Percentiles rank a stretch among this genome's conserved stretches.
Evolutionary conservation across 2,329 filamentous ascomycete genomes (phyloP).

Genomic region (Fusarium globosum): DNA sequence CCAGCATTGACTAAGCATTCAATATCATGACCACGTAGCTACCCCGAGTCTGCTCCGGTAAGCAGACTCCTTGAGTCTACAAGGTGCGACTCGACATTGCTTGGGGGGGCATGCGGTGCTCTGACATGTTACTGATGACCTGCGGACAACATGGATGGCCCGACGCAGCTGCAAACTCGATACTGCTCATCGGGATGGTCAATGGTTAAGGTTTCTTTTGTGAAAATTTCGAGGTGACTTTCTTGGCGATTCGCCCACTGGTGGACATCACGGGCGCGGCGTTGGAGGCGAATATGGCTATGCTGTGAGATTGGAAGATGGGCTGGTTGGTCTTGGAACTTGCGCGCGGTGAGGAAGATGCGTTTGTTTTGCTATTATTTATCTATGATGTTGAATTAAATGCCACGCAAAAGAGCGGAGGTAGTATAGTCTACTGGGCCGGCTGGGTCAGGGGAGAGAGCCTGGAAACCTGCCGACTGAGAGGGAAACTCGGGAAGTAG

Average conservation of each 20-base stretch:
- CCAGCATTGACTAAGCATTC: conserved; percentile 56
- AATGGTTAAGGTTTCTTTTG: conserved; percentile 35
- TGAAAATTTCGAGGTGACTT: conserved; percentile 37
- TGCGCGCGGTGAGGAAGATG: conserved; percentile 18
- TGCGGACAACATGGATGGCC: conserved; percentile 1
- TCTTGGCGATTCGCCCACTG: conserved; percentile 41
- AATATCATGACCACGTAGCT: not conserved
- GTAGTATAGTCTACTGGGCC: not conserved
- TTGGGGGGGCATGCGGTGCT: not conserved
- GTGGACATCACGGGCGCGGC: conserved; percentile 44
- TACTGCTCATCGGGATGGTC: conserved; percentile 9
- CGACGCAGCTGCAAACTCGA: conserved; percentile 2
- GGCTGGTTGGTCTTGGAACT: conserved; percentile 33
- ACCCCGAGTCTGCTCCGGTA: conserved; percentile 10
- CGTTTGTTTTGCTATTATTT: conserved; percentile 21
- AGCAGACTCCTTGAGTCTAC: conserved; percentile 19
- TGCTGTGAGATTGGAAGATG: conserved; percentile 35
- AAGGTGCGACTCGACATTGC: conserved; percentile 9
- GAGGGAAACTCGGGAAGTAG: not conserved
- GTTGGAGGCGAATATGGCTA: conserved; percentile 43
- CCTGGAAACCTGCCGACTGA: not conserved
- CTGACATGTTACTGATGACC: conserved; percentile 1
- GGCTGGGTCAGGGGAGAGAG: not conserved
- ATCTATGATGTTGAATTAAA: not conserved
- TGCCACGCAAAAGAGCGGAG: conserved; percentile 4